These are phyloP conservation scores for Copromyces sp. DNA, from an alignment of 495 filamentous ascomycete genomes.

Conservation along the genomic window DNA sequence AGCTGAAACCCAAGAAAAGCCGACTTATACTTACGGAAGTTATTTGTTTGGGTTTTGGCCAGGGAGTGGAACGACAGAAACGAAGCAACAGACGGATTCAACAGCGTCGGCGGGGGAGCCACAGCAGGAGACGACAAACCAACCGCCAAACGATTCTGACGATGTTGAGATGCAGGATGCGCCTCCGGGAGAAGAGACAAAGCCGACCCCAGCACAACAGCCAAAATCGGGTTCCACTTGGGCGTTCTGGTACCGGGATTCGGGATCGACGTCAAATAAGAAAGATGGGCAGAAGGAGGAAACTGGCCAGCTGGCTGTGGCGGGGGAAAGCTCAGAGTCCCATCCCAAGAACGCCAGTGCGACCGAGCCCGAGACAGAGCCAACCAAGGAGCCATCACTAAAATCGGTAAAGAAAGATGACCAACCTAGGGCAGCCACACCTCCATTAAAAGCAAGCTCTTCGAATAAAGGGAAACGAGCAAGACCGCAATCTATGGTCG, in stretches of 20 bases:
- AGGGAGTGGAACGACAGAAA: not conserved
- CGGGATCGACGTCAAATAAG: slow-evolving; percentile 30
- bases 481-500: slow-evolving; percentile 38
- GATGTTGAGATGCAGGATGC: slow-evolving; percentile 31
- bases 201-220: slow-evolving; percentile 9
- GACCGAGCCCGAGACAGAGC: slow-evolving; percentile 35
- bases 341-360: slow-evolving; percentile 51
- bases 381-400: slow-evolving; percentile 26
- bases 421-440: slow-evolving; percentile 10
- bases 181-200: slow-evolving; percentile 14
- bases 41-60: slow-evolving; percentile 47
- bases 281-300: slow-evolving; percentile 25
- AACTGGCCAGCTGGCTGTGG: slow-evolving; percentile 59
- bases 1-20: slow-evolving; percentile 3
- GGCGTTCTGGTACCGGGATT: slow-evolving; percentile 77
- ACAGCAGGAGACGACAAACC: slow-evolving; percentile 8
- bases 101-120: slow-evolving; percentile 1
- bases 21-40: slow-evolving; percentile 16
- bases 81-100: not conserved
- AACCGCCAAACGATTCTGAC: slow-evolving; percentile 20
- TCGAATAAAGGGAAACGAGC: slow-evolving; percentile 39
- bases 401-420: slow-evolving; percentile 22
- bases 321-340: slow-evolving; percentile 52
- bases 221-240: slow-evolving; percentile 56
- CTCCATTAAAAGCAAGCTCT: slow-evolving; percentile 17